phyloP scores from a whole-genome alignment of 495 filamentous ascomycete genomes.

The Cercophora sp. region DNA sequence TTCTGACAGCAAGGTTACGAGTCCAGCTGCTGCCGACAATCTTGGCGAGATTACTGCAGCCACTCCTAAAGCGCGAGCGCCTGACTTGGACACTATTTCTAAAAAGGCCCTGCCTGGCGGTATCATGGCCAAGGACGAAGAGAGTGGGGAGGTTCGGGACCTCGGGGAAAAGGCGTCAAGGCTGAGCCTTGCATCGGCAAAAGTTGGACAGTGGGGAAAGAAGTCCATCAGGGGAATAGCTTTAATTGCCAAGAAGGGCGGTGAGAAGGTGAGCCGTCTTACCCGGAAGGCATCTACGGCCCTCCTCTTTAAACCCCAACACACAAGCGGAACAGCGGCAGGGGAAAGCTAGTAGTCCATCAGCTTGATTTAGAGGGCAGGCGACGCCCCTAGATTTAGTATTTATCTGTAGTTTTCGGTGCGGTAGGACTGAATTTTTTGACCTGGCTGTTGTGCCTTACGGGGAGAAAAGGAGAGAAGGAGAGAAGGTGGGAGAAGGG shows the following conservation, averaged over 20 bases:
- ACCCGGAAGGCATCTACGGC: constrained; percentile 3
- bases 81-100: background rate
- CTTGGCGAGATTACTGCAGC: background rate
- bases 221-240: constrained; percentile 3
- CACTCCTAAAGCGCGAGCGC: background rate
- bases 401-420: no score
- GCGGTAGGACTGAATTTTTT: no score
- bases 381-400: constrained; percentile 1
- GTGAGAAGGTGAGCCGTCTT: constrained; percentile 3
- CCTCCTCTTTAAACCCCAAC: constrained; percentile 5
- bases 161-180: constrained; percentile 2
- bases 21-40: background rate
- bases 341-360: constrained; percentile 4
- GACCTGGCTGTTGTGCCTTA: no score
- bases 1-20: background rate
- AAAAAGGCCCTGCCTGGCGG: constrained; percentile 4
- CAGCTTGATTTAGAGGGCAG: constrained; percentile 1
- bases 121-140: constrained; percentile 2
- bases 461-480: no score
- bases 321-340: background rate
- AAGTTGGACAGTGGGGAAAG: background rate
- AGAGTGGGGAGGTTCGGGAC: background rate
- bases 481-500: no score
- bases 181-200: constrained; percentile 5
- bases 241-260: constrained; percentile 1